These are phyloP conservation scores for Gremmenia infestans DNA, from an alignment of 2,329 filamentous ascomycete genomes.

Conservation along the genomic window DNA sequence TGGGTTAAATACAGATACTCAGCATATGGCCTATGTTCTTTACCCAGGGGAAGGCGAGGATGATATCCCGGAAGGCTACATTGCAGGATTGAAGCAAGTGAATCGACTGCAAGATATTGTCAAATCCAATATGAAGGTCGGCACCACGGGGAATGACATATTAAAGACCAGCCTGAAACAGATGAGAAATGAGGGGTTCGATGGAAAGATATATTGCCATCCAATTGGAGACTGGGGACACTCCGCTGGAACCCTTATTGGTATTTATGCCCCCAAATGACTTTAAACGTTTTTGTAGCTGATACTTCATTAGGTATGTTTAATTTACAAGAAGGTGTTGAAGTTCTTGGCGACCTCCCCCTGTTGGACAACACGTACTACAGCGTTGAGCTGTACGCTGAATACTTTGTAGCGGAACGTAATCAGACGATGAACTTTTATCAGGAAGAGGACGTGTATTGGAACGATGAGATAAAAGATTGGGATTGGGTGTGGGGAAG, in stretches of 20 bases:
- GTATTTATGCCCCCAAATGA: slow-evolving; percentile 24
- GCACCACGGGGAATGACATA: slow-evolving; percentile 42
- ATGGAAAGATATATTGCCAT: slow-evolving; percentile 45
- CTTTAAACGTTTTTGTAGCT: background rate
- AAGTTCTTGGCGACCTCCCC: slow-evolving; percentile 42
- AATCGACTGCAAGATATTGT: slow-evolving; percentile 47
- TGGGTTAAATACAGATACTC: slow-evolving; percentile 45
- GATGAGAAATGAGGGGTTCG: slow-evolving; percentile 40
- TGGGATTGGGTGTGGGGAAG: slow-evolving; percentile 47
- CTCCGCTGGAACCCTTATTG: slow-evolving; percentile 43
- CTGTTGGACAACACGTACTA: slow-evolving; percentile 43
- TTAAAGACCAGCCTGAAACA: slow-evolving; percentile 35
- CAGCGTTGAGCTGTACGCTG: slow-evolving; percentile 45
- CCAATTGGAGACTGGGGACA: slow-evolving; percentile 49
- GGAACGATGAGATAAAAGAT: slow-evolving; percentile 33
- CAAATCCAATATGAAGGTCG: slow-evolving; percentile 39
- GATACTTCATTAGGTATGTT: slow-evolving; percentile 39
- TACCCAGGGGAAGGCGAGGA: slow-evolving; percentile 37
- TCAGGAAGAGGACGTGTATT: slow-evolving; percentile 47
- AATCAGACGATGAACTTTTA: slow-evolving; percentile 43
- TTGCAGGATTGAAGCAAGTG: slow-evolving; percentile 40
- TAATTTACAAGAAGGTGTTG: slow-evolving; percentile 44
- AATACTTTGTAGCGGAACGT: slow-evolving; percentile 42
- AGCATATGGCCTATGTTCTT: slow-evolving; percentile 46
- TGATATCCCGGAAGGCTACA: slow-evolving; percentile 38